Evolutionary conservation across 306 rosid species (phyloP), one percentile per base, ranked within the genome.

Genomic region (Clitoria ternatea): DNA sequence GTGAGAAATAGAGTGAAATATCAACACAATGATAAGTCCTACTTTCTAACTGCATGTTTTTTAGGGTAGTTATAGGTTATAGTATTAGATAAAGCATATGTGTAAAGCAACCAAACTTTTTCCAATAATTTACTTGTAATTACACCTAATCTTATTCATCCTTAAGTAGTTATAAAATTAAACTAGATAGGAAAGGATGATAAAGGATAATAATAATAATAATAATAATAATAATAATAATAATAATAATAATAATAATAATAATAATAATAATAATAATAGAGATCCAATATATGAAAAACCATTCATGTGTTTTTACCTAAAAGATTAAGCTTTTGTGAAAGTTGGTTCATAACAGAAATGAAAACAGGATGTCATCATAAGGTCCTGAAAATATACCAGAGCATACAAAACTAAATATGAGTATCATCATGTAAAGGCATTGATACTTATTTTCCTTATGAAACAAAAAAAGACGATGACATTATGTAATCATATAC

Each of bases 401-500:
- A 5, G 57, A 11, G 61, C 37, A 40, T 49, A 50, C 29, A 60
- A 50, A 36, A 73, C 40, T 17, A 32, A 17, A 55, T 39, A 63
- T 18, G 12, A 45, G 48, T 10, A 18, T 26, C 70, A 73, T 39
- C 19, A 64, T 10, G 17, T 22, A 33, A 60, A 19, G 53, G 32
- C 23, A 68, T 60, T 20, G 56, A 60, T 19, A 32, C 36, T 27
- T 17, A 56, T 54, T 44, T 30, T 63, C 65, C 42, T 20, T 37
- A 9, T 14, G 33, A 82, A 74, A 42, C 10, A 59, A 26, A 64
- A n/a, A 74, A 18, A 44, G 33, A 65, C 29, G 2, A 17, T 11
- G 24, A 62, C 43, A 69, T 69, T 47, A 54, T 5, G 14, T 20
- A 69, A 48, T 43, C 3, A 66, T 44, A 79, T 26, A 68, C 45